phyloP scores from a whole-genome alignment of 2,329 filamentous ascomycete genomes.

The Fusarium poae region DNA sequence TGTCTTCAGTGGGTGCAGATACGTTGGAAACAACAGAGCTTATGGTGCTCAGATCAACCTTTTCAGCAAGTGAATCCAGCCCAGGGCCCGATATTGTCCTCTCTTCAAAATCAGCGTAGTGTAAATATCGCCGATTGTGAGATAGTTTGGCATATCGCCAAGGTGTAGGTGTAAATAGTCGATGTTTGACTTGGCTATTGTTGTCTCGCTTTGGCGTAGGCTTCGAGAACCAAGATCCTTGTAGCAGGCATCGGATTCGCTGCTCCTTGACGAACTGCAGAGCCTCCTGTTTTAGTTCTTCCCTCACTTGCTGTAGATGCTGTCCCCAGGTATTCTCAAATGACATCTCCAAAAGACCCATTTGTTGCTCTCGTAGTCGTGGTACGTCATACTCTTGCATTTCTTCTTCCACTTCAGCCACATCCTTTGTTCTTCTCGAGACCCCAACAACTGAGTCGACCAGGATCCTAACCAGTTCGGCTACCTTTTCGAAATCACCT shows the following conservation, averaged over 20 bases:
- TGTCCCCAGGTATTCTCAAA: slow-evolving; percentile 97
- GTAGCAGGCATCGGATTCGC: slow-evolving; percentile 86
- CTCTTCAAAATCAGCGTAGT: slow-evolving; percentile 86
- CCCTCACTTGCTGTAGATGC: slow-evolving; percentile 89
- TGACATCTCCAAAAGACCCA: slow-evolving; percentile 89
- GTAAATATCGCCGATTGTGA: slow-evolving; percentile 89
- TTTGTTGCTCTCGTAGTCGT: slow-evolving; percentile 85
- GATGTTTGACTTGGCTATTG: slow-evolving; percentile 52
- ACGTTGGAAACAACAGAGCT: slow-evolving; percentile 96
- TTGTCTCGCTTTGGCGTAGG: slow-evolving; percentile 58
- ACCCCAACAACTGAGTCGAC: slow-evolving; percentile 90
- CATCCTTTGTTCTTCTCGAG: slow-evolving; percentile 83
- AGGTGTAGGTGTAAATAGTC: slow-evolving; percentile 64
- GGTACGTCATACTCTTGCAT: slow-evolving; percentile 85
- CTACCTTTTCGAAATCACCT: slow-evolving; percentile 94
- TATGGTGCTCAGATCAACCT: slow-evolving; percentile 87
- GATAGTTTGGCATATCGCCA: slow-evolving; percentile 92
- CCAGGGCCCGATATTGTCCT: slow-evolving; percentile 74
- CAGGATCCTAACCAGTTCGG: slow-evolving; percentile 89
- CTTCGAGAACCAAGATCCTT: slow-evolving; percentile 87
- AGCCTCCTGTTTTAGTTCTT: slow-evolving; percentile 90
- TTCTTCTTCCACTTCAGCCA: slow-evolving; percentile 90
- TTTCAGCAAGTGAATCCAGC: slow-evolving; percentile 80
- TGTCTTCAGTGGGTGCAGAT: slow-evolving; percentile 72
- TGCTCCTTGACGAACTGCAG: slow-evolving; percentile 98